Base-by-base conservation (phyloP, 2,329 filamentous ascomycete genomes). In the Fusarium mundagurra region DNA sequence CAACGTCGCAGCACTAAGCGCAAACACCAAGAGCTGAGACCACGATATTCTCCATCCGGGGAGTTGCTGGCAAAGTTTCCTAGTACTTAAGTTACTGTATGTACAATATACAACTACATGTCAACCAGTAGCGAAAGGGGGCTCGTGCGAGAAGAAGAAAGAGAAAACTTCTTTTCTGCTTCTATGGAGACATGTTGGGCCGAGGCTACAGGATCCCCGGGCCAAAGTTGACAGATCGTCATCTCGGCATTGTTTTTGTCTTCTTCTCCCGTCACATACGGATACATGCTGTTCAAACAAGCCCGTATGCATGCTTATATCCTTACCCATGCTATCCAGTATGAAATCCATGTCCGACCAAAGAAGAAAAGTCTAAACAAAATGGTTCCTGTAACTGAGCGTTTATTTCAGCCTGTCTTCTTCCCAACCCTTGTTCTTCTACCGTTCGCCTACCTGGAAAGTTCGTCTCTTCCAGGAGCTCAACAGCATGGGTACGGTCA, bases 331-430 rank as follows among this genome's bases (percentile, higher is more conserved):
- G 24, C 34, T 24, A 47, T 20, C 20, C 38, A 22, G 18, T 17
- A 20, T 34, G 14, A 2, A 24, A 38, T 22, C n/a, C 47, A 53
- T 27, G 45, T 38, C 41, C 27, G 36, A 60, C 31, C 41, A 45
- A 43, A 57, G 43, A 39, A 63, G 33, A 59, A 64, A 70, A 69
- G 45, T 59, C 45, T 69, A 60, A 58, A 62, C 62, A 43, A 29
- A 43, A 31, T n/a, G 31, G 31, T 51, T 34, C 31, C 31, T 57
- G 54, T 48, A n/a, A 54, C 55, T 66, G 33, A 39, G 53, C 71
- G 71, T 58, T 57, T 71, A 33, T 67, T 73, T 73, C 71, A 71
- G 71, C 67, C 71, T 62, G 71, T 62, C 45, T 61, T 47, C 39
- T 18, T 57, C 11, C 51, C 45, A n/a, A 24, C 48, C 58, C 57